Conservation (phyloP, 495 filamentous ascomycete species). For the Penicillium verhagenii region DNA sequence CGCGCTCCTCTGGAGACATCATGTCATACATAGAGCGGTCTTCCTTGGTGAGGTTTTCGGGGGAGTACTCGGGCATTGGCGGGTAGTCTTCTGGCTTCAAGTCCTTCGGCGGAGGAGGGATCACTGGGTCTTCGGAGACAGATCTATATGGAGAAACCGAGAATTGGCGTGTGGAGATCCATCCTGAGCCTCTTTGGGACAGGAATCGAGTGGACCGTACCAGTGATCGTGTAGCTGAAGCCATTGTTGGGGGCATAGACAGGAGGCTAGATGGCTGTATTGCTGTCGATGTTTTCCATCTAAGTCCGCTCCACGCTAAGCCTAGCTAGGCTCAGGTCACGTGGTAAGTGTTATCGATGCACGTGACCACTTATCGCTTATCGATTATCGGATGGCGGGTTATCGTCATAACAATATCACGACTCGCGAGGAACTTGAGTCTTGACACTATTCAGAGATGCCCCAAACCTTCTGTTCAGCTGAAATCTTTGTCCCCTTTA, state of each 20-base stretch:
- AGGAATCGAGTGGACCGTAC: slow-evolving; percentile 34
- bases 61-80: slow-evolving; percentile 38
- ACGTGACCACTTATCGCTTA: too few species aligned
- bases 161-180: slow-evolving; percentile 35
- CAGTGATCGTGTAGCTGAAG: slow-evolving; percentile 40
- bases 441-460: too few species aligned
- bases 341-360: too few species aligned
- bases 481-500: too few species aligned
- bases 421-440: too few species aligned
- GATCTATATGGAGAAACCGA: slow-evolving; percentile 37
- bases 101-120: slow-evolving; percentile 33
- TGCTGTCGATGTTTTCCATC: slow-evolving; percentile 23
- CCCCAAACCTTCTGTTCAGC: too few species aligned
- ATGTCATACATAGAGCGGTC: slow-evolving; percentile 48
- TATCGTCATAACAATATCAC: too few species aligned
- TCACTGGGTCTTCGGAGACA: slow-evolving; percentile 37
- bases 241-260: slow-evolving; percentile 34
- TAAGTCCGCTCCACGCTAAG: slow-evolving; percentile 19
- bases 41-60: slow-evolving; percentile 37
- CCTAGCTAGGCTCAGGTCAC: background rate
- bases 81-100: slow-evolving; percentile 34
- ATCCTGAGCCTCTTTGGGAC: slow-evolving; percentile 29
- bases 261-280: slow-evolving; percentile 4
- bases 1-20: slow-evolving; percentile 46
- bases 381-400: too few species aligned